phyloP scores from a whole-genome alignment of 1,139 yeast genomes.

The Sugiyamaella xylanicola region DNA sequence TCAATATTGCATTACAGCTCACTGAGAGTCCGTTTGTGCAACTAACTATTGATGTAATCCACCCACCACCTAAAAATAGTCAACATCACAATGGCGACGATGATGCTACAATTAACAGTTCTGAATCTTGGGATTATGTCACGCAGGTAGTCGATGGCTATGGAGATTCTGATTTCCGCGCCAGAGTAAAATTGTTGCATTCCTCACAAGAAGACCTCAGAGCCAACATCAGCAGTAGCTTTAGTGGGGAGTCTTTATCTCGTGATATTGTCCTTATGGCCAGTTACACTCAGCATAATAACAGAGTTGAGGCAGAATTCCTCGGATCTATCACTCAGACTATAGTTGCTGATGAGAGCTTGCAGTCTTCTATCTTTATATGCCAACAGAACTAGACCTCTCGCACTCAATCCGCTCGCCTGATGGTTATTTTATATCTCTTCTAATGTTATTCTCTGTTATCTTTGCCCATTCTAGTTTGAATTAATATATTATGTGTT shows the following conservation, averaged over 20 bases:
- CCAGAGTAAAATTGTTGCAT: conserved; percentile 16
- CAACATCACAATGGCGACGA: conserved; percentile 6
- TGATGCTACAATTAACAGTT: conserved; percentile 19
- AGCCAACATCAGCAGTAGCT: conserved; percentile 2
- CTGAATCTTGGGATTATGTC: conserved; percentile 20
- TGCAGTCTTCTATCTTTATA: conserved; percentile 17
- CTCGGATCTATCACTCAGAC: conserved; percentile 8
- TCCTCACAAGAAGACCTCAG: conserved; percentile 13
- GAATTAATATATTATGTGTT: no score
- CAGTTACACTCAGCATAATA: conserved; percentile 5
- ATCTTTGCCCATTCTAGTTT: background rate
- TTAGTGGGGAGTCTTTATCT: conserved; percentile 8
- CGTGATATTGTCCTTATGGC: conserved; percentile 15
- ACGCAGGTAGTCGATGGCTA: conserved; percentile 6
- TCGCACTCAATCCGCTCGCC: no score
- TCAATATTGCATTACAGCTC: conserved; percentile 24
- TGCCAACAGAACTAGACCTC: conserved; percentile 14
- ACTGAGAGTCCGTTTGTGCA: conserved; percentile 22
- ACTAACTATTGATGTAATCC: conserved; percentile 24
- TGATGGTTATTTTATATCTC: no score
- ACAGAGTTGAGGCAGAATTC: background rate
- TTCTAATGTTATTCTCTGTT: background rate
- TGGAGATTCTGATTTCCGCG: background rate
- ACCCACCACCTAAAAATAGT: background rate
- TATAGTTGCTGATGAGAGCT: conserved; percentile 1